Base-by-base conservation (phyloP, 495 filamentous ascomycete genomes). In the Penicillium steckii region DNA sequence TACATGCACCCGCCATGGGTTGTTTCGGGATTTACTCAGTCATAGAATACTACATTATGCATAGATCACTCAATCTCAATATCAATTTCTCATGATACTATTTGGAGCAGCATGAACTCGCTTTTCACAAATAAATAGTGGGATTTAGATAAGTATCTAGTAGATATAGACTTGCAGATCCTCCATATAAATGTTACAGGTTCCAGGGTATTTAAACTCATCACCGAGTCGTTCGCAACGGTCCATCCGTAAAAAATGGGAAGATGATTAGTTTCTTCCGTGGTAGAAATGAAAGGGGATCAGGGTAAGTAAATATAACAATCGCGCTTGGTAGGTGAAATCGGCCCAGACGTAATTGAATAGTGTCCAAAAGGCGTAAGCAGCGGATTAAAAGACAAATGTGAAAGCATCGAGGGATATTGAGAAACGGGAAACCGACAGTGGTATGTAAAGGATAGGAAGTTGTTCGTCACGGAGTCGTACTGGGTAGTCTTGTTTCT, bases 401-500 rank as follows among this genome's bases (percentile, higher is more conserved):
- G 23, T 22, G 38, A 23, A 9, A 19, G 13, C 7, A 10, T 22
- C 8, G 19, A 21, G 2, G 38, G 35, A 22, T 12, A 23, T 3
- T 10, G 23, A 13, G n/a, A 23, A 21, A 35, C 3, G 8, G 32
- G 8, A 15, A 32, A 17, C 25, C 2, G 19, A 13, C 38, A 41
- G 38, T 41, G 30, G 18, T 50, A 50, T 48, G 40, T 48, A 46
- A 27, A 27, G 41, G 18, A 33, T 52, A 46, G 44, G 43, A 15
- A 52, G 24, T 26, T 55, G 38, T 64, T 66, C 62, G 48, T 70
- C 61, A 56, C 53, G 47, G 57, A 56, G 53, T 56, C 52, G 38
- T 46, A 50, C 29, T 35, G 48, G 56, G 54, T 23, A 53, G 46
- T 48, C 52, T 61, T 52, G 37, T 46, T 56, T 64, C 54, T 52